phyloP scores from a whole-genome alignment of 164 flowering plant genomes.

The Echeveria elegans region DNA sequence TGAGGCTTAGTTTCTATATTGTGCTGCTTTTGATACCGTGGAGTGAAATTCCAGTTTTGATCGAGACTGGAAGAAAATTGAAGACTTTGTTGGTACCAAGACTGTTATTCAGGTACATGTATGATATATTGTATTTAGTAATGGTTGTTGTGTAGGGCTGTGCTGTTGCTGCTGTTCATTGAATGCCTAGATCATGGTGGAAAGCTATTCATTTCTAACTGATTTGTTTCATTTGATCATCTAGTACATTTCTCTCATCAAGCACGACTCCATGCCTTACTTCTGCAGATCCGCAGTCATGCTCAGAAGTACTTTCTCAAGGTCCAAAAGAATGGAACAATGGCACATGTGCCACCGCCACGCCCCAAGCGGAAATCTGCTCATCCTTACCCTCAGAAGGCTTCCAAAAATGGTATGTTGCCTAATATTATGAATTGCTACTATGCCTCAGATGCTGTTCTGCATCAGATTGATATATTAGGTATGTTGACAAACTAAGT shows the following conservation, averaged over 20 bases:
- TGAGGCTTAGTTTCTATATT: too few relatives aligned
- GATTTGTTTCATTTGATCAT: neutral
- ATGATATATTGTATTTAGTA: neutral
- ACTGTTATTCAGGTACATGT: slow-evolving; percentile 83
- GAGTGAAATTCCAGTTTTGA: slow-evolving; percentile 65
- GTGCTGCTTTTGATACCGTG: too few relatives aligned
- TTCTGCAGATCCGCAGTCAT: slow-evolving; percentile 81
- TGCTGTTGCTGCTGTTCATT: neutral
- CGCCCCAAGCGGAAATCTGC: slow-evolving; percentile 93
- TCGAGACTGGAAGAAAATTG: slow-evolving; percentile 98
- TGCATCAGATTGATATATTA: neutral
- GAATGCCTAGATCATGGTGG: neutral
- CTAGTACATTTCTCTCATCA: neutral
- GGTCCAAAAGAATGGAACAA: slow-evolving; percentile 87
- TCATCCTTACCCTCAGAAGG: slow-evolving; percentile 91
- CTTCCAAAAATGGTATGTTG: slow-evolving; percentile 61
- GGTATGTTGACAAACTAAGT: slow-evolving; percentile 1
- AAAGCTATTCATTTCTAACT: neutral
- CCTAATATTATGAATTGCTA: neutral
- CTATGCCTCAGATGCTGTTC: neutral
- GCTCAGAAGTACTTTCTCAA: slow-evolving; percentile 96
- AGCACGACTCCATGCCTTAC: slow-evolving; percentile 3
- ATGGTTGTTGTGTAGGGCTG: neutral
- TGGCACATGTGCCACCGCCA: slow-evolving; percentile 94
- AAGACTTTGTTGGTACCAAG: slow-evolving; percentile 90